Evolutionary conservation across 306 rosid species (phyloP).

Genomic region (Inga leiocalycina): DNA sequence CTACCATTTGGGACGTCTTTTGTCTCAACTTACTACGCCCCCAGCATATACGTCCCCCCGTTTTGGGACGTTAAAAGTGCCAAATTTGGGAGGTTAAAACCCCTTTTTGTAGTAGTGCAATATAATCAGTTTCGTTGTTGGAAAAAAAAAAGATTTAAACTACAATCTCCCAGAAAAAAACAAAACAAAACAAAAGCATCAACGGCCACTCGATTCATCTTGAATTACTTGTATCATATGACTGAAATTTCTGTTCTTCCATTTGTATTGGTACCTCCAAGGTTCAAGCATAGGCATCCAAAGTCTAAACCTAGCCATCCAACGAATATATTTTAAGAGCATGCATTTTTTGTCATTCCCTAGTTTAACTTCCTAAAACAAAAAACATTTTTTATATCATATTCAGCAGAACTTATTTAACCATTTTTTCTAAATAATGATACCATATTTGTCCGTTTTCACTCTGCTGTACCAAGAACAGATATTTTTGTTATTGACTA

Average conservation of each 20-base stretch:
- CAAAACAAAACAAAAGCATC: no score
- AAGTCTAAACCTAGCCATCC: slow-evolving; percentile 14
- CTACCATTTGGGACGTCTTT: no score
- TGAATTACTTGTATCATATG: background rate
- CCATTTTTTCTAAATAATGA: background rate
- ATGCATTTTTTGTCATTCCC: slow-evolving; percentile 13
- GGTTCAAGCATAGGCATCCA: background rate
- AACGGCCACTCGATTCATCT: background rate
- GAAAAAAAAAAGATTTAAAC: no score
- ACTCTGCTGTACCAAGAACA: background rate
- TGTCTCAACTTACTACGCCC: no score
- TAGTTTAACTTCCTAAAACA: background rate
- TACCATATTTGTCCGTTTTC: background rate
- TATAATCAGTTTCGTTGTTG: no score
- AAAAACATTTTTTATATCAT: background rate
- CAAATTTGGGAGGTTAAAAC: no score
- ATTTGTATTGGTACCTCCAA: background rate
- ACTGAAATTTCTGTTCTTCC: background rate
- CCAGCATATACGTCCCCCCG: no score
- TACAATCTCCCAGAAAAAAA: no score
- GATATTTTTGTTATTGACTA: background rate
- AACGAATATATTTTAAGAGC: slow-evolving; percentile 24
- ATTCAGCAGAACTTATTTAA: slow-evolving; percentile 8
- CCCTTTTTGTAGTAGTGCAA: no score
- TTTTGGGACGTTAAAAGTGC: no score